Percentiles rank a stretch among this genome's conserved stretches.
Conservation (phyloP, 2,329 filamentous ascomycete species). For the Fusarium domesticum region DNA sequence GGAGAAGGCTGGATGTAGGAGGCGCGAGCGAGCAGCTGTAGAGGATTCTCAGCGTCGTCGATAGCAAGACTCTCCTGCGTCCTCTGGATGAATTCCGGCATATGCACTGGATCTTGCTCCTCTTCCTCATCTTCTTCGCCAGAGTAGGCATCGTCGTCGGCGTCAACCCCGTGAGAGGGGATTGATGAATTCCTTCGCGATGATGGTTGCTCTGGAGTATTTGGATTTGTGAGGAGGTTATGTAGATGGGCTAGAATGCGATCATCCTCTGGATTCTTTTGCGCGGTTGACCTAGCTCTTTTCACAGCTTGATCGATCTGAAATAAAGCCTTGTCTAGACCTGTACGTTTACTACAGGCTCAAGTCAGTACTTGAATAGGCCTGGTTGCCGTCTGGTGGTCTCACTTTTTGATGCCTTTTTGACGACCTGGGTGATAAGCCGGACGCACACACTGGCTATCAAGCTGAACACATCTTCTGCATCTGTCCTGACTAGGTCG, state of each 20-base stretch:
- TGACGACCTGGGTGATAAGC: constrained; percentile 71
- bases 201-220: constrained; percentile 17
- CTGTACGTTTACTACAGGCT: constrained; percentile 62
- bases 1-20: constrained; percentile 63
- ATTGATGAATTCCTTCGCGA: constrained; percentile 12
- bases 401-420: constrained; percentile 74
- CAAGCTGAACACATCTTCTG: constrained; percentile 58
- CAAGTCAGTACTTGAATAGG: background rate
- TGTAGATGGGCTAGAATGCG: constrained; percentile 45
- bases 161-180: constrained; percentile 12
- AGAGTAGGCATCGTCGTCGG: constrained; percentile 33
- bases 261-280: constrained; percentile 43
- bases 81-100: constrained; percentile 29
- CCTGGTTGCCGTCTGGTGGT: background rate
- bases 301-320: constrained; percentile 70
- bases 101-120: constrained; percentile 22
- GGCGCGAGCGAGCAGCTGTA: constrained; percentile 69
- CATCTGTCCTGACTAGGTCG: constrained; percentile 51
- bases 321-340: constrained; percentile 69
- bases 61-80: constrained; percentile 55
- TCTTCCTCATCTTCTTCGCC: constrained; percentile 34
- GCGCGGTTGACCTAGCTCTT: constrained; percentile 46
- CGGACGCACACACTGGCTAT: constrained; percentile 63
- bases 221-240: constrained; percentile 36
- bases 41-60: constrained; percentile 72